Percentiles rank a stretch among this genome's conserved stretches.
phyloP scores from a whole-genome alignment of 108 stramenopile genomes.

The Schizochytrium sp. region DNA sequence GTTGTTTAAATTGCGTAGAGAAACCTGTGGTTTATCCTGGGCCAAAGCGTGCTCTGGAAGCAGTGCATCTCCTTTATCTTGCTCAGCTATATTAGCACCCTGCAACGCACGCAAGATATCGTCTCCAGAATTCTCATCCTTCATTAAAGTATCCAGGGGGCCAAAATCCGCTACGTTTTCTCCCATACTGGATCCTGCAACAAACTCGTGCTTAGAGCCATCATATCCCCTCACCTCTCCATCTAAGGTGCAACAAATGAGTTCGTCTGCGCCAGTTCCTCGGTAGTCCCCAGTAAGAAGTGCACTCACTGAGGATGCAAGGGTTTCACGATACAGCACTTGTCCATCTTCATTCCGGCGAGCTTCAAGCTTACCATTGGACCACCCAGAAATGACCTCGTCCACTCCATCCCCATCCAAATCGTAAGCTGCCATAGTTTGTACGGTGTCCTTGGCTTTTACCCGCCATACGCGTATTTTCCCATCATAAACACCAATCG shows the following conservation, averaged over 20 bases:
- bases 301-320: constrained; percentile 28
- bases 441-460: constrained; percentile 72
- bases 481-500: constrained; percentile 75
- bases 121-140: background rate
- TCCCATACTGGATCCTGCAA: background rate
- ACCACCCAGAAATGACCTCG: constrained; percentile 75
- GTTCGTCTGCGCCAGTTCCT: constrained; percentile 57
- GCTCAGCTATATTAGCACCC: background rate
- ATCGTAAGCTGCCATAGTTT: constrained; percentile 68
- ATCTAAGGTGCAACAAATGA: constrained; percentile 60
- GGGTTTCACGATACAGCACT: constrained; percentile 63
- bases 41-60: background rate
- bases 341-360: constrained; percentile 59
- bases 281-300: constrained; percentile 66
- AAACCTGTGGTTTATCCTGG: no score
- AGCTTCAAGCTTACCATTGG: constrained; percentile 69
- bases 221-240: constrained; percentile 73
- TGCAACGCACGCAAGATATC: constrained; percentile 2
- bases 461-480: constrained; percentile 75
- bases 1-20: no score
- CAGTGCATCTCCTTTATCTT: background rate
- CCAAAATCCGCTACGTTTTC: background rate
- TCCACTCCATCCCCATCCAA: constrained; percentile 72
- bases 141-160: background rate
- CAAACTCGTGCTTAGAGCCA: background rate